Percentiles rank a stretch among this genome's conserved stretches.
These are phyloP conservation scores for Cornus controversa DNA, from an alignment of 148 eudicot species.

Conservation along the genomic window DNA sequence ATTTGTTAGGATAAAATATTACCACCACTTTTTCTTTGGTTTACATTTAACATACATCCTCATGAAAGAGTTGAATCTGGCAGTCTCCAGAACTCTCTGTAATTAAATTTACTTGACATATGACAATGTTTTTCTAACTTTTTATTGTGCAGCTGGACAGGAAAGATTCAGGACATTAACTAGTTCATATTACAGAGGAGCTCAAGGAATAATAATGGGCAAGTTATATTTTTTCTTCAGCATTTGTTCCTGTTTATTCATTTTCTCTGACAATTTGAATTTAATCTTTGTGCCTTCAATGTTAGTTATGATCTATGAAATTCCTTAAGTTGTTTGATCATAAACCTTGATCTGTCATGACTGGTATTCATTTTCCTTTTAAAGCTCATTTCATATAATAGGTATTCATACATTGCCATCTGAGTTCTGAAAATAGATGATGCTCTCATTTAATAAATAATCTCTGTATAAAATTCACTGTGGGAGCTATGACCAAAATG, in stretches of 20 bases:
- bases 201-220: constrained; percentile 97
- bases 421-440: background rate
- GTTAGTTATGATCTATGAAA: background rate
- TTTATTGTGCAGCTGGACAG: constrained; percentile 76
- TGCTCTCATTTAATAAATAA: background rate
- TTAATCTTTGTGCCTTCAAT: background rate
- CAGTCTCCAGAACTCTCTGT: background rate
- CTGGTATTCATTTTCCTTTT: background rate
- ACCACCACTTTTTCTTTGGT: background rate
- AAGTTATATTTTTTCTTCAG: constrained; percentile 17
- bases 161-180: constrained; percentile 95
- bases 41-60: background rate
- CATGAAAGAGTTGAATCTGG: background rate
- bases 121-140: background rate
- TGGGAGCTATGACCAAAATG: background rate
- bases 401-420: background rate
- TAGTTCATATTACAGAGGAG: constrained; percentile 94
- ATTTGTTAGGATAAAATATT: background rate
- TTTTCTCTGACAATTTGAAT: background rate
- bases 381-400: background rate
- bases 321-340: background rate
- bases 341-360: background rate
- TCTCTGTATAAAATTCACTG: background rate
- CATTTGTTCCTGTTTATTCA: background rate
- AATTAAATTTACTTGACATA: background rate